Evolutionary conservation across 176 grass and related monocot genomes (phyloP).

Genomic region (Poa annua): DNA sequence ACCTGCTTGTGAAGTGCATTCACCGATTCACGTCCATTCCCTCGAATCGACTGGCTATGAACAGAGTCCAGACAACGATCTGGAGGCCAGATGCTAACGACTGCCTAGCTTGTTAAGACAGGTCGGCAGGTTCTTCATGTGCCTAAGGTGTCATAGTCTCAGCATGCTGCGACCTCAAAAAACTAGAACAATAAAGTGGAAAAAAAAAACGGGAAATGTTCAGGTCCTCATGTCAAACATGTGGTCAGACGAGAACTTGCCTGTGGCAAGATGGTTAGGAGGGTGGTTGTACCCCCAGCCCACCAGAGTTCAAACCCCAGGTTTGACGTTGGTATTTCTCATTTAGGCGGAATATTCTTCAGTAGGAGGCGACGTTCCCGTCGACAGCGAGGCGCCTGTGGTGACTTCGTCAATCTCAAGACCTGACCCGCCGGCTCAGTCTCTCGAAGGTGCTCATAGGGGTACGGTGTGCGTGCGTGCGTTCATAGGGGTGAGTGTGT

Average conservation of each 20-base stretch:
- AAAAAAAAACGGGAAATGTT: neutral
- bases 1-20: conserved; percentile 1
- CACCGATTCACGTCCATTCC: conserved; percentile 9
- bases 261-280: no score
- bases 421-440: no score
- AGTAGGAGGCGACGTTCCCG: no score
- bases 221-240: conserved; percentile 39
- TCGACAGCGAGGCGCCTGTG: no score
- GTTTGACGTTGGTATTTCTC: no score
- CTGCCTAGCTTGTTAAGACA: conserved; percentile 16
- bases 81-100: neutral
- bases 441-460: no score
- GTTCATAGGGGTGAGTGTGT: no score
- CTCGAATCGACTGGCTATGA: conserved; percentile 14
- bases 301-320: no score
- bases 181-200: neutral
- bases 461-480: no score
- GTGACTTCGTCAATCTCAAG: no score
- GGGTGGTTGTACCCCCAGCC: no score
- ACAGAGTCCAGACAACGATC: neutral
- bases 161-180: neutral
- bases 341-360: no score
- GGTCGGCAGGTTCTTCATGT: conserved; percentile 2
- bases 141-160: conserved; percentile 16
- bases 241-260: conserved; percentile 35